Base-by-base conservation (phyloP, 2,329 filamentous ascomycete species). In the Truncatella angustata region DNA sequence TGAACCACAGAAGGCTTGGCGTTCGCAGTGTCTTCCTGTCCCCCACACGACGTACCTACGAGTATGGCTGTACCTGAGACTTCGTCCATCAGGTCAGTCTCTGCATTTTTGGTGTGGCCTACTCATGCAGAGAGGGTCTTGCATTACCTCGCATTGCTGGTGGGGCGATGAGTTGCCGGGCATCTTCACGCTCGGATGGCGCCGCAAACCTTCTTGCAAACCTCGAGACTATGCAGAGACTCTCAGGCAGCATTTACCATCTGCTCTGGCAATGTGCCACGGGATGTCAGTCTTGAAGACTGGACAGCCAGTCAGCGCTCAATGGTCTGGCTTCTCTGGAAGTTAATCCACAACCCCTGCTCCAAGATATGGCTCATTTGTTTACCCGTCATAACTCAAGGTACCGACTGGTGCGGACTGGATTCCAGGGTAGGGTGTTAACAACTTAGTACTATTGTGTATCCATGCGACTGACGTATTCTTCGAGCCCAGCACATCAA, bases 301-400 rank as follows among this genome's bases (percentile, higher is more conserved):
- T n/a, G 14, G 32, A 36, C 21, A 49, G 32, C 45, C 45, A 49
- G 18, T 49, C 45, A 49, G 28, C 45, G 14, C 24, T 21, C 9
- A 6, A 26, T 2, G 32, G 24, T 12, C 45, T 12, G 37, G 45
- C 28, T 10, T 49, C 30, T 21, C 14, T 7, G 12, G 23, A 23
- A 49, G 45, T 23, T 11, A 37, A 36, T 21, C 45, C 45, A 49
- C 45, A 5, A 35, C 14, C 28, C 45, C 32, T 49, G 45, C 45
- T 36, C 14, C 6, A 32, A 37, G 11, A 32, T 16, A n/a, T 34
- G 43, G 43, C 26, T 46, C 26, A 46, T 24, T 4, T 18, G 16
- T 34, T n/a, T 23, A 20, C 24, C 21, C 32, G 24, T 21, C 43
- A 46, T 18, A 24, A 46, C 28, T 5, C 18, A 28, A 5, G 26